phyloP scores from a whole-genome alignment of 768 basidiomycete genomes.

The Lyophyllum decastes region DNA sequence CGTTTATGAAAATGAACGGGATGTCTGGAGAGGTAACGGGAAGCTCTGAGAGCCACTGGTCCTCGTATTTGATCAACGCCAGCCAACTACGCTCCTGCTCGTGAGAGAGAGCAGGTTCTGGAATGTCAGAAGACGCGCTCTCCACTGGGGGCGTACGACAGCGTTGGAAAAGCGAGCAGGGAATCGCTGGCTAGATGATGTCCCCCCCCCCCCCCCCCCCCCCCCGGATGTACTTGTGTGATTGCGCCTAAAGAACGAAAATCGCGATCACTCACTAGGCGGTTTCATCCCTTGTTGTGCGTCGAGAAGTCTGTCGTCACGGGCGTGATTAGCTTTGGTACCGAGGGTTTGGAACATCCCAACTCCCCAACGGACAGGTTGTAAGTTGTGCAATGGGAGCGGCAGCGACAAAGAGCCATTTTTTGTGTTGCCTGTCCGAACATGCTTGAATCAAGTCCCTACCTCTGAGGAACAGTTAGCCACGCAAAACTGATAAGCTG shows the following conservation, averaged over 20 bases:
- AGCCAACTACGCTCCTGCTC: too few relatives aligned
- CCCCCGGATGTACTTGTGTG: neutral
- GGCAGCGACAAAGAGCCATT: neutral
- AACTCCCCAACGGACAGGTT: neutral
- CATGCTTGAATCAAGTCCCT: neutral
- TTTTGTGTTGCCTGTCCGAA: neutral
- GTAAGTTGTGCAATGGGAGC: neutral
- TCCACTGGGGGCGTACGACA: too few relatives aligned
- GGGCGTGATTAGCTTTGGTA: neutral
- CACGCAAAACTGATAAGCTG: too few relatives aligned
- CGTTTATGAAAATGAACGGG: slow-evolving; percentile 16
- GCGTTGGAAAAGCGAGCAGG: neutral
- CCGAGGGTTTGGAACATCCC: neutral
- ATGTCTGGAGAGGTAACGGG: too few relatives aligned
- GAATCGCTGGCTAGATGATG: neutral
- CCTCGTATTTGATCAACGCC: neutral
- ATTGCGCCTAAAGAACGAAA: neutral
- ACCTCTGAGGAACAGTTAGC: too few relatives aligned
- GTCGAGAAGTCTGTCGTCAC: neutral
- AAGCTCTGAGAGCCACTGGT: neutral
- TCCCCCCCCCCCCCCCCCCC: too few relatives aligned
- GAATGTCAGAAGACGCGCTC: neutral
- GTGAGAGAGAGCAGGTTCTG: too few relatives aligned
- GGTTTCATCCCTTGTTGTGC: neutral
- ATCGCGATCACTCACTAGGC: neutral